Evolutionary conservation across 2,329 filamentous ascomycete species (phyloP), one percentile per base, ranked within the genome.

Genomic region (Acrocalymma vagum): DNA sequence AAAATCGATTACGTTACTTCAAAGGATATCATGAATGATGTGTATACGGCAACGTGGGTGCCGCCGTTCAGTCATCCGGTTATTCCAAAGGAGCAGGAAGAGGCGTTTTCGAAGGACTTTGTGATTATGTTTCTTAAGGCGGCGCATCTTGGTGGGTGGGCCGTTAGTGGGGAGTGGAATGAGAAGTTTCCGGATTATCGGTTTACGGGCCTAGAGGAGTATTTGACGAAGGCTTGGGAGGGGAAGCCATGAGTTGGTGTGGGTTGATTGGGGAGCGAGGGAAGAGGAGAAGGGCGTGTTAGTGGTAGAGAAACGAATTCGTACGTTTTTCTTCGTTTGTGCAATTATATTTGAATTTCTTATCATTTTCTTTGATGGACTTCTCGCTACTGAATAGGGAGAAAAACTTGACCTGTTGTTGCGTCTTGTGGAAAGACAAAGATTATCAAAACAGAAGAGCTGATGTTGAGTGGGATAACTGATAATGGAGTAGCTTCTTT

Each of bases 1-100:
- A 44, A 6, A 0, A 51, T 81, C 8, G 76, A 80, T 4, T 69
- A 68, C n/a, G 62, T 82, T 1, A 70, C 67, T 23, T 36, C 69
- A 1, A 67, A 72, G 33, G 79, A 83, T 51, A 71, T 83, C 5
- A 60, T 74, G 51, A 69, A 62, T 3, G 78, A 77, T 0, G 52
- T 48, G 20, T 25, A 70, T 35, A 62, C 69, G 10, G 61, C 71
- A 0, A 70, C 68, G 3, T 80, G 78, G 78, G 41, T 60, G 14
- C 56, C 75, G 18, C 14, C 47, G 48, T 51, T 65, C 9, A 44
- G 26, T 1, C 71, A 71, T 38, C 64, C 59, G 11, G 53, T 63
- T 3, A 56, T 79, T 20, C 51, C 67, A 1, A 52, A 56, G 1
- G 72, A 76, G 0, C 32, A 71, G 16, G 55, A 62, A 1, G 58